Percentiles rank a stretch among this genome's conserved stretches.
Conservation (phyloP, 1,284 basidiomycete genomes). For the Ganoderma sinense region DNA sequence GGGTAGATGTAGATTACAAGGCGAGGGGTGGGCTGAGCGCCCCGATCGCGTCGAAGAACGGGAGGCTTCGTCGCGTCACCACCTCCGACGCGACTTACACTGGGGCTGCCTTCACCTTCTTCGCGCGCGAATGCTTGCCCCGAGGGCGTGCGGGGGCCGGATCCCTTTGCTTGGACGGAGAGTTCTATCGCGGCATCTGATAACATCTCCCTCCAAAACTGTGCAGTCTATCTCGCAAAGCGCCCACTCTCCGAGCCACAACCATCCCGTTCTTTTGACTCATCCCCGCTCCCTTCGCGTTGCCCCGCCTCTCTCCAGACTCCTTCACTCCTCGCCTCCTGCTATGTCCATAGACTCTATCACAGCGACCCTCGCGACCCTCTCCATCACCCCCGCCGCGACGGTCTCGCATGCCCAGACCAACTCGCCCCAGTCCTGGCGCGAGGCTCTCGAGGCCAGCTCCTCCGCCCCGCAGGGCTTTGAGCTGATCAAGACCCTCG, state of each 20-base stretch:
- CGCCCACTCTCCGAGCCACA: slow-evolving; percentile 20
- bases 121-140: slow-evolving; percentile 31
- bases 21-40: slow-evolving; percentile 23
- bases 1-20: slow-evolving; percentile 19
- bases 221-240: slow-evolving; percentile 43
- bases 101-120: not conserved
- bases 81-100: not conserved
- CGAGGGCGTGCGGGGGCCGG: slow-evolving; percentile 26
- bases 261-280: not conserved
- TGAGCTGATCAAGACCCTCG: slow-evolving; percentile 83
- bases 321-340: slow-evolving; percentile 20
- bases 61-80: slow-evolving; percentile 23
- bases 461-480: slow-evolving; percentile 62
- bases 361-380: slow-evolving; percentile 50
- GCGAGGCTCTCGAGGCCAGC: slow-evolving; percentile 61
- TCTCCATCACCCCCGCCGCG: slow-evolving; percentile 62
- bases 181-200: slow-evolving; percentile 39
- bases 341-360: slow-evolving; percentile 43
- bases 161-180: slow-evolving; percentile 27
- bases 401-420: slow-evolving; percentile 61
- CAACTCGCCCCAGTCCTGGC: slow-evolving; percentile 74
- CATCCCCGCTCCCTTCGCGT: slow-evolving; percentile 10
- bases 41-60: slow-evolving; percentile 25
- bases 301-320: slow-evolving; percentile 1
- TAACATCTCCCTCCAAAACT: slow-evolving; percentile 38